Conservation (phyloP, 1,284 basidiomycete genomes). For the Kwoniella shivajii region DNA sequence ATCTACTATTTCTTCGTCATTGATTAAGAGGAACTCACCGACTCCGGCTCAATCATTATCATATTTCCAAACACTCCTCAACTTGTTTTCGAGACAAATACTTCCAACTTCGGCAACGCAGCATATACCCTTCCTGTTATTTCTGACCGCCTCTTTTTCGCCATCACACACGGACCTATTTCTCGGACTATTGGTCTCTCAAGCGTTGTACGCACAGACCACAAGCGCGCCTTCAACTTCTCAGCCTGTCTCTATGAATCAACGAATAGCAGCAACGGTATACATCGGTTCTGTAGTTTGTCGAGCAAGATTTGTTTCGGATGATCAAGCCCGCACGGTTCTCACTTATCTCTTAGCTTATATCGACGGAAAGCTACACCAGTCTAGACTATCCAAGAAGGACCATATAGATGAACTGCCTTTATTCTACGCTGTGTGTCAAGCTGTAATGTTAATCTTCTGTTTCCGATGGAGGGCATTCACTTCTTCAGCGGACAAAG, state of each 20-base stretch:
- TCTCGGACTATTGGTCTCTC: constrained; percentile 86
- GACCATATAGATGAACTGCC: constrained; percentile 41
- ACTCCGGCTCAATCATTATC: constrained; percentile 49
- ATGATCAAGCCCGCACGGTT: constrained; percentile 73
- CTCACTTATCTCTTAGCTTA: constrained; percentile 82
- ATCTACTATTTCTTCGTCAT: constrained; percentile 18
- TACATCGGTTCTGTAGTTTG: constrained; percentile 93
- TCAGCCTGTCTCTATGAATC: constrained; percentile 39
- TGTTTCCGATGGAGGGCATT: constrained; percentile 88
- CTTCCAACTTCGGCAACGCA: constrained; percentile 95
- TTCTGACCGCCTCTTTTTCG: constrained; percentile 91
- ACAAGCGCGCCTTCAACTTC: constrained; percentile 26
- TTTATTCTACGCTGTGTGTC: constrained; percentile 90
- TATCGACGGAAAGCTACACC: constrained; percentile 72
- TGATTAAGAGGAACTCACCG: constrained; percentile 16
- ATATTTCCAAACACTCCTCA: constrained; percentile 84
- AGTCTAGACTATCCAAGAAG: constrained; percentile 57
- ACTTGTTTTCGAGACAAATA: constrained; percentile 90
- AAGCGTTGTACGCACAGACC: constrained; percentile 76
- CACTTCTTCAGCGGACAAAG: constrained; percentile 17
- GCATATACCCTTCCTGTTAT: constrained; percentile 95
- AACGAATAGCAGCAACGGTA: constrained; percentile 80
- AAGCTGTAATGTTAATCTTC: constrained; percentile 95
- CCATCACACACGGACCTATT: constrained; percentile 89
- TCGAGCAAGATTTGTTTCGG: constrained; percentile 82